phyloP scores from a whole-genome alignment of 441 rosid species.

The Erodium moschatum region DNA sequence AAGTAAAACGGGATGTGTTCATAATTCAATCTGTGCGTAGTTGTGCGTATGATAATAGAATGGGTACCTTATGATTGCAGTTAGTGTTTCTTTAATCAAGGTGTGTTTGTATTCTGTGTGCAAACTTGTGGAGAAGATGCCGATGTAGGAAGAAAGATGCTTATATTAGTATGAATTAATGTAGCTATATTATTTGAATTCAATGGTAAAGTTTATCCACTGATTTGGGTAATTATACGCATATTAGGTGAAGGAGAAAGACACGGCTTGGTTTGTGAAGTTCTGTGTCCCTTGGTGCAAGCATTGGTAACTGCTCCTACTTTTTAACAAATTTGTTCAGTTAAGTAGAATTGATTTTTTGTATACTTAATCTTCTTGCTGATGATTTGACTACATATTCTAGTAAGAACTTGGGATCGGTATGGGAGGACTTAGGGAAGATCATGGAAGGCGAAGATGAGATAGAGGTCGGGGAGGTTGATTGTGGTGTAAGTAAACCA shows the following conservation, averaged over 20 bases:
- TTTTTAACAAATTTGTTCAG: not conserved
- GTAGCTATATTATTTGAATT: not conserved
- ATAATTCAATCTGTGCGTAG: not conserved
- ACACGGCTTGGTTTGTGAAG: conserved; percentile 88
- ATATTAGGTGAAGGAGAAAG: conserved; percentile 82
- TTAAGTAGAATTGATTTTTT: too few relatives aligned
- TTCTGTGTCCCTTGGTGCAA: conserved; percentile 98
- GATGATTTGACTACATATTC: conserved; percentile 13
- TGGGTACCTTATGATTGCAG: not conserved
- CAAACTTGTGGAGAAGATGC: not conserved
- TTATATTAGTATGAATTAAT: not conserved
- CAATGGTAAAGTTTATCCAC: not conserved
- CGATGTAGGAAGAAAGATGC: not conserved
- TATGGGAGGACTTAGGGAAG: conserved; percentile 88
- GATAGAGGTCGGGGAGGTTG: conserved; percentile 93
- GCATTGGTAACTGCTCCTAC: conserved; percentile 55
- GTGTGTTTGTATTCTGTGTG: not conserved
- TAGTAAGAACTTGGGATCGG: conserved; percentile 78
- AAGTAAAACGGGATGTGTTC: not conserved
- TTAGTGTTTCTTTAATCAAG: not conserved
- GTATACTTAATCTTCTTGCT: conserved; percentile 9
- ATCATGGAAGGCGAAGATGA: conserved; percentile 88
- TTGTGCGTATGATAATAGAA: not conserved
- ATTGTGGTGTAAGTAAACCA: conserved; percentile 62
- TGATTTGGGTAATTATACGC: not conserved